Conservation (phyloP, 1,284 basidiomycete species). For the Boletus austroedulis region DNA sequence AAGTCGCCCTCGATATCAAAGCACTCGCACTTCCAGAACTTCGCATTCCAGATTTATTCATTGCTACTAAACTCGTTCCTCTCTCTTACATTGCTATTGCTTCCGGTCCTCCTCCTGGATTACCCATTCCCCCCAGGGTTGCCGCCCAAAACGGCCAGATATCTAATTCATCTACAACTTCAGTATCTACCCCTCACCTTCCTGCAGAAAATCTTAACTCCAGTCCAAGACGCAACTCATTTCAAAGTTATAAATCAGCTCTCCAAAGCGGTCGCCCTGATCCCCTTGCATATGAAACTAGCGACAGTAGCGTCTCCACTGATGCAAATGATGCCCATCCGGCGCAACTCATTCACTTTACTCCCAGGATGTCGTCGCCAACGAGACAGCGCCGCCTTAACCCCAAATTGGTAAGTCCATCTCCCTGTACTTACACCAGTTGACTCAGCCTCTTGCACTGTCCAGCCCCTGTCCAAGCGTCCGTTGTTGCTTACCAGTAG, state of each 20-base stretch:
- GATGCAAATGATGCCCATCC: constrained; percentile 37
- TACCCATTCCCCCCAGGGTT: constrained; percentile 20
- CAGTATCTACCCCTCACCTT: constrained; percentile 3
- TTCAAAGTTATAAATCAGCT: constrained; percentile 36
- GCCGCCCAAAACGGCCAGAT: constrained; percentile 8
- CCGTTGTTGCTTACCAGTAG: constrained; percentile 29
- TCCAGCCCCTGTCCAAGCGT: constrained; percentile 57
- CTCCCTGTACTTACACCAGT: constrained; percentile 11
- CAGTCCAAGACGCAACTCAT: constrained; percentile 24
- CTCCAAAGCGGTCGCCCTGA: constrained; percentile 26
- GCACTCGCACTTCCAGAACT: constrained; percentile 55
- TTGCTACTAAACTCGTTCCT: constrained; percentile 47
- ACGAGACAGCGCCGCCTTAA: constrained; percentile 43
- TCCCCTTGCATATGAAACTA: constrained; percentile 22
- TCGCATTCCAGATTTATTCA: constrained; percentile 60
- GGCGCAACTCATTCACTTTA: constrained; percentile 30
- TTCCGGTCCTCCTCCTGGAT: constrained; percentile 28
- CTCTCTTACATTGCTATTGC: constrained; percentile 29
- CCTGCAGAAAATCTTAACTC: constrained; percentile 16
- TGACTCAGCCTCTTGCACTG: constrained; percentile 14
- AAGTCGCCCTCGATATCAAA: constrained; percentile 57
- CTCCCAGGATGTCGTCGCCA: constrained; percentile 32
- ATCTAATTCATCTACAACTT: constrained; percentile 17
- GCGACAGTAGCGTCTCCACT: constrained; percentile 32
- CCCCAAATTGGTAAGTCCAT: constrained; percentile 49